Conservation (phyloP, 139 green algal species). For the Asterochloris sp. region DNA sequence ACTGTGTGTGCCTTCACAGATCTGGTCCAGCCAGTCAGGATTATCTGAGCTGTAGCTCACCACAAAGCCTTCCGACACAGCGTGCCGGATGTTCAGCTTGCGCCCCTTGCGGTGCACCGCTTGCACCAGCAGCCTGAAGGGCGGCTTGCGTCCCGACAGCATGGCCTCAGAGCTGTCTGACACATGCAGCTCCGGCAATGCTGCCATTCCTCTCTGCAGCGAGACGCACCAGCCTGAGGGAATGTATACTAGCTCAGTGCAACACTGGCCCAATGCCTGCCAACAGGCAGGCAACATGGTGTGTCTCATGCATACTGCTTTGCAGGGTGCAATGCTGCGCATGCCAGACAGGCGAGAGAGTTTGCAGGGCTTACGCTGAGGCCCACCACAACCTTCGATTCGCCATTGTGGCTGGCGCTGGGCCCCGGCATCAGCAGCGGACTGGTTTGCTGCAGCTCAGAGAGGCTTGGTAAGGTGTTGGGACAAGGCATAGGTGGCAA, state of each 20-base stretch:
- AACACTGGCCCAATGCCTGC: too few species aligned
- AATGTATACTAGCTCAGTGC: too few species aligned
- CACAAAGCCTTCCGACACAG: constrained; percentile 80
- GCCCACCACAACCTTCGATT: constrained; percentile 12
- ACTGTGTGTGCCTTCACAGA: background rate
- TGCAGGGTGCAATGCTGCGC: too few species aligned
- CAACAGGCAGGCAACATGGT: too few species aligned
- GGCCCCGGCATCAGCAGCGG: constrained; percentile 37
- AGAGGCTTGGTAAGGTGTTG: too few species aligned
- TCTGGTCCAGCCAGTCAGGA: background rate
- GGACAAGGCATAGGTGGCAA: too few species aligned
- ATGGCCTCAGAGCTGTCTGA: constrained; percentile 84
- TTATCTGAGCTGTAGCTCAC: constrained; percentile 24
- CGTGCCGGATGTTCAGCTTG: constrained; percentile 47
- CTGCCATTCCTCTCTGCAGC: constrained; percentile 48
- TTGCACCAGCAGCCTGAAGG: constrained; percentile 77
- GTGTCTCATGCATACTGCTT: too few species aligned
- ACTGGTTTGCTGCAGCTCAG: constrained; percentile 12
- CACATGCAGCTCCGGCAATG: constrained; percentile 70
- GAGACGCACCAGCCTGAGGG: too few species aligned
- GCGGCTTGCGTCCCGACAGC: constrained; percentile 82
- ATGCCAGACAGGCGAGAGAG: background rate
- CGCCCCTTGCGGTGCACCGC: constrained; percentile 33
- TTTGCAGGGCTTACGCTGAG: constrained; percentile 8
- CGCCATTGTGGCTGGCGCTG: constrained; percentile 8